Evolutionary conservation across 345 rosid genomes (phyloP), one percentile per base, ranked within the genome.

Genomic region (Mallotus nudiflorus): DNA sequence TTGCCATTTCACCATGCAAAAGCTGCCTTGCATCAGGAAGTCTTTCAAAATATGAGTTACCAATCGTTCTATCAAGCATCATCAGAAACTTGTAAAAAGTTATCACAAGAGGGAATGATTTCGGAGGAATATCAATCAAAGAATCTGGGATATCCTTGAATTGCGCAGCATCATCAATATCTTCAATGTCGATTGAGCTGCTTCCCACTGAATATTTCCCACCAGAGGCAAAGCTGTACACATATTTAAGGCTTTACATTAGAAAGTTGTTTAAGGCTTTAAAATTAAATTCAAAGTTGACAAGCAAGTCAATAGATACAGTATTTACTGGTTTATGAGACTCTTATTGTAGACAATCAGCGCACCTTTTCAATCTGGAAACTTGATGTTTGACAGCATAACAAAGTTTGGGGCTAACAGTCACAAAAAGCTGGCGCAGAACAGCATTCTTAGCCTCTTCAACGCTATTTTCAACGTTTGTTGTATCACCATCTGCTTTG

Each of bases 51-150:
- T 73, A 85, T 1, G 90, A 82, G 46, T 45, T 75, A 4, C 85
- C 90, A 11, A 85, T 19, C 1, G 87, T 77, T 29, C 80, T 84
- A 68, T 88, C 90, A 51, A 88, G 85, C 90, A 85, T 88, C 80
- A 81, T 77, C 72, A 88, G 49, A 64, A 88, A 83, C 73, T 82
- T 88, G 5, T 58, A 68, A n/a, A 85, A 85, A 29, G 92, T 84
- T 53, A 88, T 78, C 16, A 84, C 73, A 28, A 88, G 85, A 22
- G 90, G 92, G 66, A 66, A 88, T 9, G 69, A 60, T 28, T 60
- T 46, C 1, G 72, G 40, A 31, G 82, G 75, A 62, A 82, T 71
- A 16, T 73, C 83, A 24, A 62, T 46, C 35, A 87, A 78, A 0
- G 88, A 80, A 73, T 87, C 82, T 0, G 84, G 85, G 8, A 82